phyloP scores from a whole-genome alignment of 108 stramenopile genomes.

The Schizochytrium sp. region DNA sequence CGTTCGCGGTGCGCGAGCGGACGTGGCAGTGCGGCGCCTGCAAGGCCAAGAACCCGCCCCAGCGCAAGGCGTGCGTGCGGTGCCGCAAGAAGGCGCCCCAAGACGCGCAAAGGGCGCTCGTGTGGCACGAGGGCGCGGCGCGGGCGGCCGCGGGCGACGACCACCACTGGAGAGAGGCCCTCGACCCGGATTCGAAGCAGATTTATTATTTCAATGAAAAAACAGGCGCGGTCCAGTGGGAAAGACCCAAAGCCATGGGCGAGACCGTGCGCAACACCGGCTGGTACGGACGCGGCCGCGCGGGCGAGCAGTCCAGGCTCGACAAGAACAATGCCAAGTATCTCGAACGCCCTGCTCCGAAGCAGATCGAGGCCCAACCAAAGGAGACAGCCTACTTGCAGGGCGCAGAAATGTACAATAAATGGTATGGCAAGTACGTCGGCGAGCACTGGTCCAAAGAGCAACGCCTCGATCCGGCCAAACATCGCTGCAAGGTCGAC shows the following conservation, averaged over 20 bases:
- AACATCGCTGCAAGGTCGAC: conserved; percentile 28
- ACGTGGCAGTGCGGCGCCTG: conserved; percentile 36
- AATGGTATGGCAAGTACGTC: conserved; percentile 41
- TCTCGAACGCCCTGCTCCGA: conserved; percentile 21
- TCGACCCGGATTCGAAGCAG: conserved; percentile 31
- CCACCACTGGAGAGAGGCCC: conserved; percentile 36
- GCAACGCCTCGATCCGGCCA: conserved; percentile 28
- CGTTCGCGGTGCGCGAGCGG: conserved; percentile 29
- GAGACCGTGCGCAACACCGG: conserved; percentile 36
- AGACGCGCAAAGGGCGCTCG: neutral
- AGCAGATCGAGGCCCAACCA: conserved; percentile 21
- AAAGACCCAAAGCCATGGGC: conserved; percentile 39
- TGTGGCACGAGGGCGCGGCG: neutral
- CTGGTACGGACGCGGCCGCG: conserved; percentile 46
- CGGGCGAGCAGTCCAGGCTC: neutral
- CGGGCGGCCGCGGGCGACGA: neutral
- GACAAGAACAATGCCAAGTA: conserved; percentile 24
- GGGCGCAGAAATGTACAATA: conserved; percentile 41
- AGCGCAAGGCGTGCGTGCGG: conserved; percentile 8
- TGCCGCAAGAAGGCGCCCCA: conserved; percentile 12
- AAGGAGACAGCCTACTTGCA: conserved; percentile 33
- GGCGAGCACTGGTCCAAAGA: conserved; percentile 31
- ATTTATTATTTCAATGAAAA: conserved; percentile 42
- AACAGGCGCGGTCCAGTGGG: conserved; percentile 38
- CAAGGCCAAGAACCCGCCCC: conserved; percentile 21